A percentile compares a stretch with the other conserved stretches of the same genome.
These are phyloP conservation scores for Tylopilus felleus DNA, from an alignment of 768 basidiomycete species.

Conservation along the genomic window DNA sequence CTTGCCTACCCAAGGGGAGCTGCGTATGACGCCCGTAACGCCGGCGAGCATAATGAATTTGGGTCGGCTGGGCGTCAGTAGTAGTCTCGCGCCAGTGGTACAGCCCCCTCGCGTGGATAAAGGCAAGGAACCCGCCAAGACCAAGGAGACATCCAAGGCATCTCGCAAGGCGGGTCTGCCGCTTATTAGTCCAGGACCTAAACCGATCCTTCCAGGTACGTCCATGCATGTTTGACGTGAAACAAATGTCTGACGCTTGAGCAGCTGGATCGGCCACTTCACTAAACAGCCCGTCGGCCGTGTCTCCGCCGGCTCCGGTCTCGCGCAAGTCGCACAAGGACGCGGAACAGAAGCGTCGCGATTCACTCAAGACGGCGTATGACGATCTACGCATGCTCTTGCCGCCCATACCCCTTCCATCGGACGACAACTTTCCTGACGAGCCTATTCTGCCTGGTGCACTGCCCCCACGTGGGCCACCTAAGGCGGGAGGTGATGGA, in stretches of 20 bases:
- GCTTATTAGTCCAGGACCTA: conserved; percentile 54
- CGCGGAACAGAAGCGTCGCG: conserved; percentile 95
- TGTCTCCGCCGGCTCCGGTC: conserved; percentile 40
- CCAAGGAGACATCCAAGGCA: conserved; percentile 26
- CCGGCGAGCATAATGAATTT: conserved; percentile 94
- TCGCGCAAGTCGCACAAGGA: conserved; percentile 89
- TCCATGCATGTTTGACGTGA: neutral
- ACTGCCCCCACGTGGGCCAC: conserved; percentile 85
- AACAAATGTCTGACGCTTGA: conserved; percentile 3
- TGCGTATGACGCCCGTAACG: conserved; percentile 71
- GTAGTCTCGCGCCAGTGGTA: conserved; percentile 35
- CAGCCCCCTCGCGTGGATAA: conserved; percentile 21
- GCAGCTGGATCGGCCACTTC: conserved; percentile 35
- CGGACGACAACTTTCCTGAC: conserved; percentile 65
- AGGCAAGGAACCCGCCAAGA: conserved; percentile 30
- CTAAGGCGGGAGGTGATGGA: conserved; percentile 81
- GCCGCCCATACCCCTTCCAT: conserved; percentile 83
- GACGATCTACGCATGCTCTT: conserved; percentile 80
- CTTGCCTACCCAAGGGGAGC: conserved; percentile 13
- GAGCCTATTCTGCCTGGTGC: conserved; percentile 83
- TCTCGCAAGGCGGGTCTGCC: conserved; percentile 29
- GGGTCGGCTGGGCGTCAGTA: conserved; percentile 55
- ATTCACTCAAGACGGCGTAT: conserved; percentile 93
- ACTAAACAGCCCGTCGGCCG: conserved; percentile 22
- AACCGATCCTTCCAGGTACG: conserved; percentile 71